Evolutionary conservation across 2,329 filamentous ascomycete genomes (phyloP), one percentile per base, ranked within the genome.

Genomic region (Phaeosphaeria sp.): DNA sequence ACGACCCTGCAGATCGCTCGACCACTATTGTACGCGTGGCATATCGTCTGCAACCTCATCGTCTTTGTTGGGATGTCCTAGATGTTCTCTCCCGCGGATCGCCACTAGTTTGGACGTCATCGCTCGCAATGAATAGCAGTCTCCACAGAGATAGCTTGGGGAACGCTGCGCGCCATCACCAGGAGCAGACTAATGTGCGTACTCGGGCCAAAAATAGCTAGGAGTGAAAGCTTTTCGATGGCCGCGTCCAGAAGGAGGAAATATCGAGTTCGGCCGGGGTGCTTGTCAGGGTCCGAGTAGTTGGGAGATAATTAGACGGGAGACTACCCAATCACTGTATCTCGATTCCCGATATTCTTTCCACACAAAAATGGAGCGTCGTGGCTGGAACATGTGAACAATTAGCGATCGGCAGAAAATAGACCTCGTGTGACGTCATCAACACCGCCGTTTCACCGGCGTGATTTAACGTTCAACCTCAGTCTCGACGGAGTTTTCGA

Each of bases 71-170:
- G 49, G 49, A 51, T 46, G 22, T 27, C 44, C 22, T 25, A 17
- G 22, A 50, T 22, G 15, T 33, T 25, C 23, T 25, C 48, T 42
- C 30, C 48, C 33, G 48, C 22, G 30, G 2, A 51, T 51, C 49
- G 49, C 25, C 49, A 39, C 49, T 51, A 51, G 36, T n/a, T 21
- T 18, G 20, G 3, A 51, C 49, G 49, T 51, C 49, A 51, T 52
- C 7, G 15, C n/a, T 25, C 2, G 17, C 23, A 20, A 17, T 48
- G 46, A 25, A 43, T 15, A 43, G 49, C 49, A 51, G 7, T 43
- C 20, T 18, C 49, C 39, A 51, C 49, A 51, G 21, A 13, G 43
- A 43, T 27, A 51, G 15, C 22, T 51, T 36, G 21, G 49, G 39
- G 49, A 27, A 51, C 10, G 11, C 36, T 43, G 49, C 33, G 49